Base-by-base conservation (phyloP, 2,329 filamentous ascomycete genomes). In the Aspergillus bombycis region DNA sequence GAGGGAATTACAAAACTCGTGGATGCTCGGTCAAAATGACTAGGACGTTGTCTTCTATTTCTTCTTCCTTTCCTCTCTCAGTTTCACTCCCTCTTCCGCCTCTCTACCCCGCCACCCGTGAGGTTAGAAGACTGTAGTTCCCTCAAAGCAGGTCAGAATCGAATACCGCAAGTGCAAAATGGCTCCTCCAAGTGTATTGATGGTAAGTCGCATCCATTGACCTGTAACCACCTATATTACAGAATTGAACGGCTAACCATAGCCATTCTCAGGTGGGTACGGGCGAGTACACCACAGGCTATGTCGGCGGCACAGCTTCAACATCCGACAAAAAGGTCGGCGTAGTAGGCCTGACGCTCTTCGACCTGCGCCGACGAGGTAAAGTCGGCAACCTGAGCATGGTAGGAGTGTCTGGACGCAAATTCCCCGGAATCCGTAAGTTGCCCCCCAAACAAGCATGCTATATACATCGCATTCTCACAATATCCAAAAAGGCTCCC, bases 261-360 rank as follows among this genome's bases (percentile, higher is more conserved):
- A 7, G 21, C 4, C 8, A 32, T 32, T 53, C 28, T 19, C 65
- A 89, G 91, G 87, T 97, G 63, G 94, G 94, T 68, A 97, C 94
- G 12, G 94, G 94, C 74, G 94, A 97, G 85, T 97, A 97, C 85
- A 97, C 94, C 72, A 97, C 94, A 50, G 94, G 94, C 62, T 97
- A 95, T 71, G 93, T 97, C 62, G 93, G 92, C 62, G 89, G 89
- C 65, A 91, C 90, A 64, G 90, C 89, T 58, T 96, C 93, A 4
- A 89, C 87, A 12, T 96, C 93, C 57, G 94, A 97, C 84, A 97
- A 97, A 83, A 97, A 97, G 80, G 91, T 97, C 57, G 94, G 94
- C 63, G 94, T 97, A 11, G 94, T 97, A 21, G 94, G 92, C 46
- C 82, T 97, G 76, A 94, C 92, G 28, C 84, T 97, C 69, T 96